Evolutionary conservation across 2,329 filamentous ascomycete genomes (phyloP).

Genomic region (Curvularia verruculosa): DNA sequence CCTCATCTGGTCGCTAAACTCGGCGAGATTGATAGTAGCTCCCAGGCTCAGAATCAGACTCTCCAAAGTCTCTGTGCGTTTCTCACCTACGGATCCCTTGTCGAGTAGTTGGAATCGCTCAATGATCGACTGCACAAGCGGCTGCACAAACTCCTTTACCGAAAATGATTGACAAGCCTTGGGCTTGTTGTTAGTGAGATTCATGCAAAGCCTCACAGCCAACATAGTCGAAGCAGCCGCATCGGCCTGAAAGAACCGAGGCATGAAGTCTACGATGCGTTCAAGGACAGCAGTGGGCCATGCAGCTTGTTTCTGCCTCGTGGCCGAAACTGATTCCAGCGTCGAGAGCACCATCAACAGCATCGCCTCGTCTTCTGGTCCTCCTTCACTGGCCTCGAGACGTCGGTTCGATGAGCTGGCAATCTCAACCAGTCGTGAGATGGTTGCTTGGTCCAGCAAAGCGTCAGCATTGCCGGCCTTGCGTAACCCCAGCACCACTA

Average conservation of each 20-base stretch:
- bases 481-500: constrained; percentile 60
- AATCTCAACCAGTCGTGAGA: constrained; percentile 54
- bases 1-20: constrained; percentile 70
- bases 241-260: constrained; percentile 34
- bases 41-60: constrained; percentile 78
- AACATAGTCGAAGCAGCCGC: constrained; percentile 46
- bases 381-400: constrained; percentile 20
- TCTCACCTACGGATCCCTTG: constrained; percentile 52
- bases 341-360: constrained; percentile 57
- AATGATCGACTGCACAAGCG: constrained; percentile 42
- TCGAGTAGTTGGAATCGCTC: constrained; percentile 32
- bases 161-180: constrained; percentile 73
- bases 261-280: constrained; percentile 56
- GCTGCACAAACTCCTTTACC: constrained; percentile 56
- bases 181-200: constrained; percentile 81
- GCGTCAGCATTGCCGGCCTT: constrained; percentile 56
- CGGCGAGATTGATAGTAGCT: constrained; percentile 84
- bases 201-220: constrained; percentile 75
- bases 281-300: constrained; percentile 58
- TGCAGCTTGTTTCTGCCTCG: constrained; percentile 44
- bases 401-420: constrained; percentile 33
- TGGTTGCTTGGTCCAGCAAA: constrained; percentile 50
- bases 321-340: constrained; percentile 59
- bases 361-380: constrained; percentile 26
- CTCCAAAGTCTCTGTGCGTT: constrained; percentile 65